Evolutionary conservation across 169 alveolate species (phyloP), one percentile per base, ranked within the genome.

Genomic region (Amoebophrya sp.): DNA sequence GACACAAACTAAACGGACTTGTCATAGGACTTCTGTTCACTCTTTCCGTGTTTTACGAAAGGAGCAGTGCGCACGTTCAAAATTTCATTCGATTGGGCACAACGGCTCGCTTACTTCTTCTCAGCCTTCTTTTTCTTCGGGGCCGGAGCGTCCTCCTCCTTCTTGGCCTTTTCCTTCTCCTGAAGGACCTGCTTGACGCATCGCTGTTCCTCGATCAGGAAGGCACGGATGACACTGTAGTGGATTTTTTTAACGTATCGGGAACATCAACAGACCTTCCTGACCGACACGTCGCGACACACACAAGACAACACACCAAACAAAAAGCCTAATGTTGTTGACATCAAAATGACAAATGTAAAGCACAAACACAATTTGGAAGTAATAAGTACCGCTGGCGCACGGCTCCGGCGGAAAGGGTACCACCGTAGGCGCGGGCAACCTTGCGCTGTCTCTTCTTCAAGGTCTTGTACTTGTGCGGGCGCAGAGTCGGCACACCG

Each of bases 391-490:
- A 66, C 83, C 83, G 94, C 83, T 66, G 83, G 18, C 83, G 83
- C 38, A 66, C 83, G 18, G 83, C 83, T 66, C 83, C 83, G 83
- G 83, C 83, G 83, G 83, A 66, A 3, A 66, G 83, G 32, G 83
- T 90, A 29, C 98, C 98, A 90, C 98, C 98, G 91, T 96, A 96
- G 33, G 97, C 96, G 94, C 98, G 96, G 40, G 98, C 91, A 89
- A 96, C 97, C 32, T 95, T 94, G 91, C 97, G 94, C 90, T 94
- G 93, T 66, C 96, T 92, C 93, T 90, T 94, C 88, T 89, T 89
- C 53, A 94, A 92, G 41, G 90, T 32, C 35, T 41, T n/a, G 90
- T 92, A 92, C 77, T 40, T 40, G 91, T 39, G 53, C 35, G 91
- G 91, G 25, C 91, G 91, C n/a, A 89, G 54, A 40, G 47, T 38